Base-by-base conservation (phyloP, 176 grass and related monocot genomes). In the Aegilops speltoides region DNA sequence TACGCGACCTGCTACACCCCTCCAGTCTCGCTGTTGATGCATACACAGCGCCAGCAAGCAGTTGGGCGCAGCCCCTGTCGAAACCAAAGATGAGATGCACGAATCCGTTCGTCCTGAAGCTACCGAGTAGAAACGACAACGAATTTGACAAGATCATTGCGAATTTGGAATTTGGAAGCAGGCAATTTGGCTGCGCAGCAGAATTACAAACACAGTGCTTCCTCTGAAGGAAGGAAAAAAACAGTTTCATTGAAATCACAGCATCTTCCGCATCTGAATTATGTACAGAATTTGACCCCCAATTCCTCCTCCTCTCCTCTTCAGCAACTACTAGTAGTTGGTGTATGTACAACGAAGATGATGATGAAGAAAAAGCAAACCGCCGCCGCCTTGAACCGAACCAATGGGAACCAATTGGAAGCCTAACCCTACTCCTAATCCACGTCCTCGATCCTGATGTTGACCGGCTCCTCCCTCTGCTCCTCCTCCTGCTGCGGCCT, bases 361-460 rank as follows among this genome's bases (percentile, higher is more conserved):
- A n/a, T 52, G 73, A 76, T 26, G 56, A 78, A 90, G 80, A 66
- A 56, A 57, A 66, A 54, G 28, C 4, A 71, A 71, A 40, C 64
- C 64, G 28, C 84, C 73, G 28, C 84, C 73, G 19, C 31, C 68
- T 16, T 52, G 19, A 90, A 90, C 80, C 79, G 19, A 90, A 90
- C 84, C 89, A 87, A 90, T 90, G 2, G 72, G 31, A 81, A 76
- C 62, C 29, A 68, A 86, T 70, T 68, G 24, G 81, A 83, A 36
- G 36, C 50, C 78, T 82, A 85, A 76, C 28, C 40, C 68, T 67
- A 75, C 24, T 48, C 85, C 68, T 91, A 91, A 85, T 91, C 89
- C 29, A 91, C 76, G 63, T 91, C 89, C 13, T 91, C 86, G 68
- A 91, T 88, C 70, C 77, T 77, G 46, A 91, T 84, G 62, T 19